Base-by-base conservation (phyloP, 306 rosid species). In the Canavalia ensiformis region DNA sequence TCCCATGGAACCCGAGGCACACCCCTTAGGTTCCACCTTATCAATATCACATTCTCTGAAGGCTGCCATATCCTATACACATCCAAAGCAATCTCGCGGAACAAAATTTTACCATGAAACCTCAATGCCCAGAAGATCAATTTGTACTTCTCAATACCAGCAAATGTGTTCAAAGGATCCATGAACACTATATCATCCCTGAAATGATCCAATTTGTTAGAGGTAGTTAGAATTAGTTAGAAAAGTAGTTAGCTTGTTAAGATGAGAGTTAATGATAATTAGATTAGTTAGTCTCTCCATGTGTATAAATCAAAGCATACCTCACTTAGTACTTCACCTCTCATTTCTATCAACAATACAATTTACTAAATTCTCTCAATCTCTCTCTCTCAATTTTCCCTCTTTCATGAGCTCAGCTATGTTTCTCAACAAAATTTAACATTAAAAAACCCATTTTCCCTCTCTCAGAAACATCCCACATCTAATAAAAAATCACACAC, bases 1-100 rank as follows among this genome's bases (percentile, higher is more conserved):
- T 93, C 97, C 97, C 97, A 93, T 64, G 97, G 97, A 84, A 93
- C 94, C 37, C 97, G 41, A 13, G 97, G 97, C 57, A 89, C 89
- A 3, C 97, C 97, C 82, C 83, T 88, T 83, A 91, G 74, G 83
- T 91, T 93, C 97, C 97, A 93, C 69, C 97, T 86, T 6, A 93
- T 90, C 86, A 89, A 72, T 51, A 93, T 91, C 68, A 87, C 89
- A 62, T 91, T 93, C 90, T 91, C 92, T 6, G 94, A 86, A 83
- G 97, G 97, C 87, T 91, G 97, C 97, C 97, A 91, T 79, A 93
- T 86, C 86, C 97, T 67, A 75, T 81, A 88, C 2, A 93, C 91
- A 82, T 93, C 97, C 29, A 91, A 83, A 10, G 88, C 86, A 73
- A 93, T 88, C 83, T 91, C 97, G 4, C 93, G 89, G 82, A 93